Evolutionary conservation across 768 basidiomycete species (phyloP).

Genomic region (Pholiota microspora): DNA sequence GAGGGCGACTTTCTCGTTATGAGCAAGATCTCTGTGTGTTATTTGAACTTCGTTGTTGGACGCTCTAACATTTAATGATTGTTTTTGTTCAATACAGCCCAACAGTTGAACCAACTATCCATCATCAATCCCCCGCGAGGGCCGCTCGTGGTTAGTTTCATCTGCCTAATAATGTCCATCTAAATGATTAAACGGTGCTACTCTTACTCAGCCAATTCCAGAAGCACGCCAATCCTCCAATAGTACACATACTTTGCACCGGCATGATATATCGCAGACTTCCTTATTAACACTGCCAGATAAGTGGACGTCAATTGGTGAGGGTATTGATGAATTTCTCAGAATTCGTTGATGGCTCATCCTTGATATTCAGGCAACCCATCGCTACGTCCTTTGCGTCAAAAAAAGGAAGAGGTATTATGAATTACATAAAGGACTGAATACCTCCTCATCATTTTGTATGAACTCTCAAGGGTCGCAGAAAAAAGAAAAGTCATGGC

Average conservation of each 20-base stretch:
- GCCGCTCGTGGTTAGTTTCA: not conserved
- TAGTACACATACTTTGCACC: not conserved
- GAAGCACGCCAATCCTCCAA: not conserved
- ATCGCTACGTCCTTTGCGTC: not conserved
- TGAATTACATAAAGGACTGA: not conserved
- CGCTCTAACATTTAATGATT: not conserved
- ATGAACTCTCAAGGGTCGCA: not conserved
- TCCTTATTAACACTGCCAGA: not conserved
- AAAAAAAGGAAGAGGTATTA: not conserved
- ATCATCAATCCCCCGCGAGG: not conserved
- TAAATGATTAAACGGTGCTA: not conserved
- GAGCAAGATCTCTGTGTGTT: not conserved
- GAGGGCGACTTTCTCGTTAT: not conserved
- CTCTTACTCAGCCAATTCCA: not conserved
- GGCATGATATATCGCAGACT: not conserved
- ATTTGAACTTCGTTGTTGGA: not conserved
- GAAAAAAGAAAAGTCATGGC: not conserved
- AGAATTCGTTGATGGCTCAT: not conserved
- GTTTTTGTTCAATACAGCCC: not conserved
- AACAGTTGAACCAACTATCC: not conserved
- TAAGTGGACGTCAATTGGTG: not conserved
- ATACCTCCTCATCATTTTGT: not conserved
- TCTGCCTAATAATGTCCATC: not conserved
- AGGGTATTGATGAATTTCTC: not conserved
- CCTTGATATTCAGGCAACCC: not conserved